phyloP scores from a whole-genome alignment of 2,329 filamentous ascomycete genomes.

The Neobulgaria alba region DNA sequence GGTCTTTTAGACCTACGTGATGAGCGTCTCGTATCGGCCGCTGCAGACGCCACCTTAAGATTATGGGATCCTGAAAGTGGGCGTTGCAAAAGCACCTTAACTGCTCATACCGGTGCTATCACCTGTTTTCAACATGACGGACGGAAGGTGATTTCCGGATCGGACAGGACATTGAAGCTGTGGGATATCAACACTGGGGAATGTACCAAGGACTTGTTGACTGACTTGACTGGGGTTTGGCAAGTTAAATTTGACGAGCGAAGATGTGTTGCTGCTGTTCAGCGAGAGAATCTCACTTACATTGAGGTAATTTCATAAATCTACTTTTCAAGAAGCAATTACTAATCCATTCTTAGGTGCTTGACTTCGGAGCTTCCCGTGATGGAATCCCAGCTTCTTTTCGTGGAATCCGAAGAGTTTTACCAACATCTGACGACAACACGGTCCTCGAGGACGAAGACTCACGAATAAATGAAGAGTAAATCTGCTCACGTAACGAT shows the following conservation, averaged over 20 bases:
- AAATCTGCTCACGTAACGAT: slow-evolving; percentile 11
- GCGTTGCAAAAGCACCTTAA: slow-evolving; percentile 80
- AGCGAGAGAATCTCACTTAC: slow-evolving; percentile 85
- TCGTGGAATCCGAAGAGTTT: slow-evolving; percentile 68
- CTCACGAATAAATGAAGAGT: slow-evolving; percentile 4
- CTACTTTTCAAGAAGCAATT: no score
- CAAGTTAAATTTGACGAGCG: slow-evolving; percentile 97
- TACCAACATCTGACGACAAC: slow-evolving; percentile 16
- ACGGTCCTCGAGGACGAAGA: slow-evolving; percentile 15
- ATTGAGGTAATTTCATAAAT: slow-evolving; percentile 66
- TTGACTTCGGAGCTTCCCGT: slow-evolving; percentile 90
- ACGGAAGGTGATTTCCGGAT: slow-evolving; percentile 92
- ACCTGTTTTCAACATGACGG: slow-evolving; percentile 98
- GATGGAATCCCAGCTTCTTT: slow-evolving; percentile 74
- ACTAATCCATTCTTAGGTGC: slow-evolving; percentile 56
- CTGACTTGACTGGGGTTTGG: slow-evolving; percentile 94
- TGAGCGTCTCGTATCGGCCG: slow-evolving; percentile 86
- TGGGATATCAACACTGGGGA: slow-evolving; percentile 93
- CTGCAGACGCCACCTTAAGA: slow-evolving; percentile 86
- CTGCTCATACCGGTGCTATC: slow-evolving; percentile 92
- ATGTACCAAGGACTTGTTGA: slow-evolving; percentile 85
- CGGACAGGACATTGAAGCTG: slow-evolving; percentile 94
- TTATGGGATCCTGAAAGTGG: slow-evolving; percentile 97
- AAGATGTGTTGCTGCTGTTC: slow-evolving; percentile 91
- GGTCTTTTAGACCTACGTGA: slow-evolving; percentile 84